Evolutionary conservation across 148 eudicot genomes (phyloP).

Genomic region (Dianthus caryophyllus): DNA sequence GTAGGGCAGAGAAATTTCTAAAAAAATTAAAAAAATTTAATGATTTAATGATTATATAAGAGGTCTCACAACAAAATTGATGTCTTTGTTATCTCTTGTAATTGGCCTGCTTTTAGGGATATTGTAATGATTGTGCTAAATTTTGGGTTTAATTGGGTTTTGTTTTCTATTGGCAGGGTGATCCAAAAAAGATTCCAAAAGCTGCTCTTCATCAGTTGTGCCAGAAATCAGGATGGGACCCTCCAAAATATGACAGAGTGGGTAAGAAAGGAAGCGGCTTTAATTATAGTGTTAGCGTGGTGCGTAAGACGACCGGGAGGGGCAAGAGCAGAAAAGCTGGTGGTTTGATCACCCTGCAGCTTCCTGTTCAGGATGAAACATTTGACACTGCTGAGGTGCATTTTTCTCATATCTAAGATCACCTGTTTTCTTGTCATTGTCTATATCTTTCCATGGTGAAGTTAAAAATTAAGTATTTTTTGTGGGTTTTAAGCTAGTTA

Average conservation of each 20-base stretch:
- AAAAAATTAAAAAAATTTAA: too few species aligned
- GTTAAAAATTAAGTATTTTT: background rate
- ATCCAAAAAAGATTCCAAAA: slow-evolving; percentile 77
- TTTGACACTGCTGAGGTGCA: slow-evolving; percentile 77
- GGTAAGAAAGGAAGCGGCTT: slow-evolving; percentile 47
- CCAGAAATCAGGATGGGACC: slow-evolving; percentile 93
- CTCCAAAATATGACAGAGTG: slow-evolving; percentile 77
- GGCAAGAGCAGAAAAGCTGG: slow-evolving; percentile 97
- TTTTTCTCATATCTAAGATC: background rate
- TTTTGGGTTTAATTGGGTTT: background rate
- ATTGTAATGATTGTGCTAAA: background rate
- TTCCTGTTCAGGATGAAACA: slow-evolving; percentile 54
- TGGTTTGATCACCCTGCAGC: slow-evolving; percentile 74
- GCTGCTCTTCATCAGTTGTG: slow-evolving; percentile 94
- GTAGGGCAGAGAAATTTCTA: too few species aligned
- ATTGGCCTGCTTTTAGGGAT: background rate
- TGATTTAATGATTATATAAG: too few species aligned
- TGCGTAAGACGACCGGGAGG: slow-evolving; percentile 93
- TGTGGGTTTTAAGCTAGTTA: background rate
- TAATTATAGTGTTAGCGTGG: slow-evolving; percentile 60
- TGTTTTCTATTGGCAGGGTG: slow-evolving; percentile 51
- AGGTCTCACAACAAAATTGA: background rate
- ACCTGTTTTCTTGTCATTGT: background rate
- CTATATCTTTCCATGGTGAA: slow-evolving; percentile 4
- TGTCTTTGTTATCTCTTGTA: background rate